Conservation (phyloP, 2,329 filamentous ascomycete species). For the Hypoxylon sp. region DNA sequence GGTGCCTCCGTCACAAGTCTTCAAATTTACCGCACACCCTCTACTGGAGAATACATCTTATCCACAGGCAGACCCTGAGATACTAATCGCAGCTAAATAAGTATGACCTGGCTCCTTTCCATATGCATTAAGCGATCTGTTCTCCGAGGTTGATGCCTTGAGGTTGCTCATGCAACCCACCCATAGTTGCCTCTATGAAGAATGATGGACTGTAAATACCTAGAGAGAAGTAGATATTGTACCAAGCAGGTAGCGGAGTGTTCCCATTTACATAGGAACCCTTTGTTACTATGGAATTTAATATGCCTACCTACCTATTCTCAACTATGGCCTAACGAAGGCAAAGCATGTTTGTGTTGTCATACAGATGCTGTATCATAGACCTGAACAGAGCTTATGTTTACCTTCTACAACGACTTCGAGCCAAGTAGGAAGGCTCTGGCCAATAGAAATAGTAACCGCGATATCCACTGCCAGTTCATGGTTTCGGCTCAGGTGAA, state of each 20-base stretch:
- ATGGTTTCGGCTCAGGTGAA: conserved; percentile 20
- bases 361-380: conserved; percentile 8
- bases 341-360: background rate
- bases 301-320: background rate
- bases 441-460: conserved; percentile 36
- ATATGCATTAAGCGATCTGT: background rate
- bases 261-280: background rate
- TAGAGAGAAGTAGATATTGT: background rate
- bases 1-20: background rate
- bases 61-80: background rate
- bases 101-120: background rate
- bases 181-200: background rate
- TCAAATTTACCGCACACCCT: background rate
- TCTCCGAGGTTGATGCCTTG: background rate
- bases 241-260: background rate
- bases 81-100: background rate
- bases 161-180: background rate
- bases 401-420: background rate
- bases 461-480: conserved; percentile 37
- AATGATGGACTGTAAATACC: background rate
- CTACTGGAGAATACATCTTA: background rate
- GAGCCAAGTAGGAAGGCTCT: background rate
- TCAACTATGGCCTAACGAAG: background rate
- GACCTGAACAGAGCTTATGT: background rate
- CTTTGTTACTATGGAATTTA: background rate